phyloP scores from a whole-genome alignment of 1,139 yeast genomes.

The Blastobotrys capitulatus region DNA sequence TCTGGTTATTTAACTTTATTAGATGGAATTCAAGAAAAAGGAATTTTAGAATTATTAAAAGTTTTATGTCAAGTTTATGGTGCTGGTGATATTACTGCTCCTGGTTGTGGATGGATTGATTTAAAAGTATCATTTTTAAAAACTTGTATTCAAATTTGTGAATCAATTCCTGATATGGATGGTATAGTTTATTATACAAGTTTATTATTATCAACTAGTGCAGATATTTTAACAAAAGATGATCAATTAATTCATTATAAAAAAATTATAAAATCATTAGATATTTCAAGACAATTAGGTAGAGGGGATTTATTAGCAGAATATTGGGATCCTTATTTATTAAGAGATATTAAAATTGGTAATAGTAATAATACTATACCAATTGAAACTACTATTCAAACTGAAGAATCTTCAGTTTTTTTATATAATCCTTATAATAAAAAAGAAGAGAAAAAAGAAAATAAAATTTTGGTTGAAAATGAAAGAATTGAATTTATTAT shows the following conservation, averaged over 20 bases:
- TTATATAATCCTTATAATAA: conserved; percentile 40
- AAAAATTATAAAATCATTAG: conserved; percentile 28
- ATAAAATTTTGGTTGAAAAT: conserved; percentile 22
- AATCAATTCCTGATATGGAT: conserved; percentile 43
- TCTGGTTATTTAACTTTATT: conserved; percentile 11
- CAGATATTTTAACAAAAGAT: conserved; percentile 43
- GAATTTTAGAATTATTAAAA: conserved; percentile 28
- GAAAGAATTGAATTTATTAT: conserved; percentile 39
- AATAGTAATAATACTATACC: conserved; percentile 18
- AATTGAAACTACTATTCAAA: conserved; percentile 3
- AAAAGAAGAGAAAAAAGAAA: conserved; percentile 6
- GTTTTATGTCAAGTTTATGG: conserved; percentile 29
- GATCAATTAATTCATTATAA: conserved; percentile 42
- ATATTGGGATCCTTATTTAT: conserved; percentile 70
- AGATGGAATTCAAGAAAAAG: conserved; percentile 20
- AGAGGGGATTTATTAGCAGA: conserved; percentile 29
- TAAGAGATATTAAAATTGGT: conserved; percentile 43
- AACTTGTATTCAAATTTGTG: conserved; percentile 51
- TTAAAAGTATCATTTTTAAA: conserved; percentile 54
- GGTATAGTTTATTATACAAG: conserved; percentile 47
- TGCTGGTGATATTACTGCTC: conserved; percentile 27
- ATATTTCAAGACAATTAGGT: conserved; percentile 28
- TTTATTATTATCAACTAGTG: conserved; percentile 48
- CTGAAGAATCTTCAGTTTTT: conserved; percentile 23
- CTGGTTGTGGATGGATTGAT: conserved; percentile 47